Evolutionary conservation across 805 yeast genomes (phyloP), one percentile per base, ranked within the genome.

Genomic region (Suhomyces canberraensis): DNA sequence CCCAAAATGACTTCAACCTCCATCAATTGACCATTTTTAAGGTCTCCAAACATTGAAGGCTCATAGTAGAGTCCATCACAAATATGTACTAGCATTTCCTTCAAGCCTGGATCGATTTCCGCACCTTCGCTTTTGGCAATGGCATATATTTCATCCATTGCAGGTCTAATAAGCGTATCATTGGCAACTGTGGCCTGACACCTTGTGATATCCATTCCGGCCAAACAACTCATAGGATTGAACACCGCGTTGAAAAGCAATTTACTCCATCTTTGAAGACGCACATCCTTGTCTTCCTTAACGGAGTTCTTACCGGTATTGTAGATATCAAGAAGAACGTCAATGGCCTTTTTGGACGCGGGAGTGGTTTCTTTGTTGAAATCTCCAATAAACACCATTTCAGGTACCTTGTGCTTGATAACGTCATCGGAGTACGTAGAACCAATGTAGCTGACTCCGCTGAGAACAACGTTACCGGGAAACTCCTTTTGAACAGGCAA

Each of bases 51-150:
- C 73, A 67, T 67, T 13, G 71, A 66, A 13, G 73, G 73, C 2
- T 55, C 39, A 47, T 66, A 68, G 43, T 63, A 66, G n/a, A 54
- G 45, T 4, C 69, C 71, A 42, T 66, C 73, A 11, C 68, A 65
- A 15, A 77, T 67, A 44, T 77, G 79, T 25, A 78, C 54, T 66
- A 78, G 74, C 31, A 51, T 42, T 18, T 75, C 65, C 41, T 75
- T 75, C 15, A 70, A 56, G n/a, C 61, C 73, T 16, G 57, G 69
- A 1, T 78, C 77, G 21, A 84, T 50, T 3, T 64, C 66, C 25
- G 75, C 71, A 0, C 86, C 86, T 40, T 81, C 90, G 8, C 85
- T 76, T 35, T 73, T 75, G 8, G 95, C 95, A 40, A 84, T 73
- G 3, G 69, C 70, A 15, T 73, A 56, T 13, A 85, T 69, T 56